A percentile compares a stretch with the other conserved stretches of the same genome.
phyloP scores from a whole-genome alignment of 148 eudicot genomes.

The Fagopyrum tataricum region DNA sequence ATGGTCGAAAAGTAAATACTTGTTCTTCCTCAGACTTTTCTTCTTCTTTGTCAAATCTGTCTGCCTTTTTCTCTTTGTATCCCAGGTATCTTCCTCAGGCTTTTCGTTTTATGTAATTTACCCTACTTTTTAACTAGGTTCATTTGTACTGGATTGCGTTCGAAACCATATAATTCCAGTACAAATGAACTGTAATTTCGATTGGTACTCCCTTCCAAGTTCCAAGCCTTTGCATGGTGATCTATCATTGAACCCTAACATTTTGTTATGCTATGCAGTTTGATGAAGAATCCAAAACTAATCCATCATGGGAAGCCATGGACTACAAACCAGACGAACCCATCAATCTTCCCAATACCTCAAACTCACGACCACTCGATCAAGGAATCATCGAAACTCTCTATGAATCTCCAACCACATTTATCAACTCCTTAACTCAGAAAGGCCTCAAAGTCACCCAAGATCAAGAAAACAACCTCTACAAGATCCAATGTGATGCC shows the following conservation, averaged over 20 bases:
- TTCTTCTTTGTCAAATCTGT: constrained; percentile 51
- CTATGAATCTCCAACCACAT: constrained; percentile 21
- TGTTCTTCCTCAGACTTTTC: constrained; percentile 46
- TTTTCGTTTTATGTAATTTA: too few species aligned
- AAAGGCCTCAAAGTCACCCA: constrained; percentile 45
- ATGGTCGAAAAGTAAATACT: constrained; percentile 33
- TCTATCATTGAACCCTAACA: too few species aligned
- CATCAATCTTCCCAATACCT: neutral
- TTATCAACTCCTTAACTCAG: constrained; percentile 26
- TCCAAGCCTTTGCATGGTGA: too few species aligned
- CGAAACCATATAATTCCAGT: too few species aligned
- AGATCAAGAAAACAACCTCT: constrained; percentile 21
- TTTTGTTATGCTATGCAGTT: constrained; percentile 25
- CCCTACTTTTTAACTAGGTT: too few species aligned
- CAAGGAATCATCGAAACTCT: constrained; percentile 51
- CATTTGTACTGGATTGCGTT: too few species aligned
- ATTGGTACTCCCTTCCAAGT: too few species aligned
- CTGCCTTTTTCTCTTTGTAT: constrained; percentile 43
- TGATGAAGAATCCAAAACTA: constrained; percentile 32
- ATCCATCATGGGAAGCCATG: constrained; percentile 61
- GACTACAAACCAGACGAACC: constrained; percentile 34
- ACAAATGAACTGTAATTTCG: too few species aligned
- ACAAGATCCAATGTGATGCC: constrained; percentile 48
- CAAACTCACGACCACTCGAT: constrained; percentile 39
- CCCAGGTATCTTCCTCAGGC: constrained; percentile 43